Evolutionary conservation across 1,139 yeast genomes (phyloP), one percentile per base, ranked within the genome.

Genomic region (Blastobotrys proliferans): DNA sequence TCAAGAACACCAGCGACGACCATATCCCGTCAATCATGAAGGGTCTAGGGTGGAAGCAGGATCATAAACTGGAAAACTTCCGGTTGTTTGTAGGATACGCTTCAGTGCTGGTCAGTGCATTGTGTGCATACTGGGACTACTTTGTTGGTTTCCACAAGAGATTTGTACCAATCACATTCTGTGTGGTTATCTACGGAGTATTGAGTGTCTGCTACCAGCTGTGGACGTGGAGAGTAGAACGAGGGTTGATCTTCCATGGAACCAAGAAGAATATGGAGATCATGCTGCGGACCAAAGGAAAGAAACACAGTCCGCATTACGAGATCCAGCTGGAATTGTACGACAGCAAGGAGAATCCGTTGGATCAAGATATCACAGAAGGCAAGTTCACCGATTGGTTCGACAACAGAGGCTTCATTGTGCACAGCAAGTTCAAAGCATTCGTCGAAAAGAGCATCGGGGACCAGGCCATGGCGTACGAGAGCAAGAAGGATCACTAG

Each of bases 81-180:
- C 81, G 83, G 54, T 69, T 90, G 37, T 79, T 73, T 0, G 62
- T 88, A 35, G 95, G 96, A 0, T 81, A 79, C 54, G 51, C 72
- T 10, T 77, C 87, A 2, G 90, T 84, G 8, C 65, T 69, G 1
- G 66, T 81, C 14, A 85, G 95, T 2, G 95, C 75, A 1, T 61
- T 68, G 4, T 75, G 87, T 45, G 87, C 76, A 58, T 70, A 72
- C 46, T 61, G 79, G 34, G 97, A 90, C 61, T 83, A 83, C 64
- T 76, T 77, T 51, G 68, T 69, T 47, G 68, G 79, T 49, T 72
- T 73, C 51, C 56, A 60, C 6, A 67, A 67, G 4, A 70, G 70
- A 2, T 58, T 67, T 37, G 43, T 52, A 17, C 65, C 66, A 42
- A 73, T 76, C 21, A 62, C 67, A 53, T 51, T 74, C 8, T 70